Evolutionary conservation across 1,284 basidiomycete genomes (phyloP), one percentile per base, ranked within the genome.

Genomic region (Afroboletus lepidellus): DNA sequence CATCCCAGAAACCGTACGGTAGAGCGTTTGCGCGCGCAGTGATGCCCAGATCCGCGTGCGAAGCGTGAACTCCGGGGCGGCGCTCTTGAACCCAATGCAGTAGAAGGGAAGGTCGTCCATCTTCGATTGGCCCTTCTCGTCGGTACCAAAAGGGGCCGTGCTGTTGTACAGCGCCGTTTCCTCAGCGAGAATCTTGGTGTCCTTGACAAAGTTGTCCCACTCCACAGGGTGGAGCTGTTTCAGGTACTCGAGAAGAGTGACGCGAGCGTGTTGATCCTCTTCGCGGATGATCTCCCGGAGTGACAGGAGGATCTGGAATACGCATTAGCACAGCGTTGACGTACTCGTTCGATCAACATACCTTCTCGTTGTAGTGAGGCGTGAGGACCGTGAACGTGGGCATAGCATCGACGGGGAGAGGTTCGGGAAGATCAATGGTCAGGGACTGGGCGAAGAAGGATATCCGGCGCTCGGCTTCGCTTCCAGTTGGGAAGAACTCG

Each of bases 131-230:
- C 78, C 84, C 74, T 98, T 97, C 72, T 97, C 94, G 70, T 96
- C 93, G 16, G 77, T 76, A 54, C 84, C 85, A 66, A 92, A 92
- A 1, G 92, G 91, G 65, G 82, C 85, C 50, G 81, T 76, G 32
- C 88, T 90, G 57, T 87, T 89, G 70, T 88, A 93, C 76, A 90
- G 86, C 36, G 87, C 85, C 13, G 93, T 91, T 72, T 99, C 96
- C 71, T 98, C 95, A 1, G 96, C 96, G 47, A 99, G 80, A 60
- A 99, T 99, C 80, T 97, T 99, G 69, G 97, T 99, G 70, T 99
- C 96, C 77, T 95, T 95, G 65, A 99, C 96, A 61, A 99, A 99
- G 73, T 99, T 99, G 76, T 98, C 94, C 96, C 96, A 99, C 70
- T 99, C 96, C 64, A 99, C 80, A 5, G 94, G 92, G 70, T 99